phyloP scores from a whole-genome alignment of 2,329 filamentous ascomycete genomes.

The Cephalotrichum gorgonifer region DNA sequence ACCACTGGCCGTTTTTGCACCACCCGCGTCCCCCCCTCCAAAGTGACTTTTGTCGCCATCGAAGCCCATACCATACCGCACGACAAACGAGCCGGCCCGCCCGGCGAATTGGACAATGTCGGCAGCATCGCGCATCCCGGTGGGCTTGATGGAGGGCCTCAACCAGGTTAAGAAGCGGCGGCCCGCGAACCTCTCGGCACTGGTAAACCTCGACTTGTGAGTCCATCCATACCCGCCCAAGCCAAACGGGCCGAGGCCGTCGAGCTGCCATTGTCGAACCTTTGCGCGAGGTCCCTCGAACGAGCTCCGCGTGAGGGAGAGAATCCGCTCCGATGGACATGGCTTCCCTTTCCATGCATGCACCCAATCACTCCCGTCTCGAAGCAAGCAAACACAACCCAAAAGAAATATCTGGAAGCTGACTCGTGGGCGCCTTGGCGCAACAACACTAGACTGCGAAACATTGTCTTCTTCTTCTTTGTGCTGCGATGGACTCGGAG shows the following conservation, averaged over 20 bases:
- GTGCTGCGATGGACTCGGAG: constrained; percentile 73
- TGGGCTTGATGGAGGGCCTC: constrained; percentile 60
- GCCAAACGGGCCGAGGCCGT: not conserved
- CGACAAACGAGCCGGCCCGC: not conserved
- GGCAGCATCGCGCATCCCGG: constrained; percentile 59
- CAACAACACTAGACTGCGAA: constrained; percentile 54
- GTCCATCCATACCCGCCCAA: constrained; percentile 17
- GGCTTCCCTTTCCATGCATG: too few relatives aligned
- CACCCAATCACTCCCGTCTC: not conserved
- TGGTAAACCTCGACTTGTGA: constrained; percentile 61
- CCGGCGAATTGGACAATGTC: constrained; percentile 35
- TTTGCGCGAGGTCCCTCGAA: not conserved
- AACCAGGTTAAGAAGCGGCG: constrained; percentile 47
- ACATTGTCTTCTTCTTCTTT: constrained; percentile 84
- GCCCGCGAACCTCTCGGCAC: constrained; percentile 43
- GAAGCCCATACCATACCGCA: not conserved
- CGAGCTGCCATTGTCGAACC: not conserved
- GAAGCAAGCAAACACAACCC: not conserved
- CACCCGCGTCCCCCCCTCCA: not conserved
- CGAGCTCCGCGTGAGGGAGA: too few relatives aligned
- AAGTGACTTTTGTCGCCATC: not conserved
- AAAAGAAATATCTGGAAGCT: not conserved
- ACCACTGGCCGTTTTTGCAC: not conserved
- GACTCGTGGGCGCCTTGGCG: constrained; percentile 1
- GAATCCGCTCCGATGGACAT: too few relatives aligned